Conservation (phyloP, 2,329 filamentous ascomycete genomes). For the Colletotrichum zoysiae region DNA sequence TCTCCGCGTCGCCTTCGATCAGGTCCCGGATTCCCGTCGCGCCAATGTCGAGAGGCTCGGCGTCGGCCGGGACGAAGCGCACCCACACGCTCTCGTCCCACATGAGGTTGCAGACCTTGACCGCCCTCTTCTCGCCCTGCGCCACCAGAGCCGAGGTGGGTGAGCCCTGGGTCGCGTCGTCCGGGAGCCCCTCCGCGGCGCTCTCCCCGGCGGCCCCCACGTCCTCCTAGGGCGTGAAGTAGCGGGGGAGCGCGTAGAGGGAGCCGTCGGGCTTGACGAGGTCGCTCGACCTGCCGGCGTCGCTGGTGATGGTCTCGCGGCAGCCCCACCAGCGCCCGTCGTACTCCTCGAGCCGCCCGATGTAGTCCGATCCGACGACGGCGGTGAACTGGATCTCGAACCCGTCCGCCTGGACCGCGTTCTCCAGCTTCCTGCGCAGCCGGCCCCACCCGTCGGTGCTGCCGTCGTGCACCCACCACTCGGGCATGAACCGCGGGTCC, state of each 20-base stretch:
- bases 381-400: not conserved
- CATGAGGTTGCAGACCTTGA: not conserved
- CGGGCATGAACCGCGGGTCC: not conserved
- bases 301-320: not conserved
- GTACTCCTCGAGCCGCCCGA: not conserved
- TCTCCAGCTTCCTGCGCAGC: not conserved
- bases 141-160: not conserved
- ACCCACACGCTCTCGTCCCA: not conserved
- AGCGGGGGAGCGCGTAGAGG: not conserved
- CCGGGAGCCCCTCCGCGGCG: not conserved
- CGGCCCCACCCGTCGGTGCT: not conserved
- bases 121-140: not conserved
- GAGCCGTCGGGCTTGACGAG: not conserved
- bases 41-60: not conserved
- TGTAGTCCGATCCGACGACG: not conserved
- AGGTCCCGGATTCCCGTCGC: not conserved
- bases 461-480: not conserved
- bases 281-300: not conserved
- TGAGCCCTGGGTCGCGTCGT: not conserved
- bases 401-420: not conserved
- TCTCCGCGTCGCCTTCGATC: not conserved
- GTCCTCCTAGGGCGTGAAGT: not conserved
- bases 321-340: not conserved
- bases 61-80: slow-evolving; percentile 4
- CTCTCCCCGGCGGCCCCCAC: not conserved